Base-by-base conservation (phyloP, 169 alveolate species). In the Plasmodium berghei region DNA sequence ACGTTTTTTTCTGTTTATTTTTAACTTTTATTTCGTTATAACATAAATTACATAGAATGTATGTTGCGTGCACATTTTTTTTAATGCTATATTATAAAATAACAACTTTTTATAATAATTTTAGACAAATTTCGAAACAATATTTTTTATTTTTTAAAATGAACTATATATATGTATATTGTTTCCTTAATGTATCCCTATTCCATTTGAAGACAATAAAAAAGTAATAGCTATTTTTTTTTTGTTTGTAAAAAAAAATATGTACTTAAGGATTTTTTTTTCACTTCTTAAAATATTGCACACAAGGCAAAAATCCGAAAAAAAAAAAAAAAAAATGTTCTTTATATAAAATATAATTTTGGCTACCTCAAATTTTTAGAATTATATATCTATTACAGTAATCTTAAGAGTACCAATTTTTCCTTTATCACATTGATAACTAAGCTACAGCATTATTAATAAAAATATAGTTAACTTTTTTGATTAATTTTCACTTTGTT, bases 1-100 rank as follows among this genome's bases (percentile, higher is more conserved):
- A 14, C 24, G 20, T 14, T 12, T 52, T 52, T 52, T 52, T 72
- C 55, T 20, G 55, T 48, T 72, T 72, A 64, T 49, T n/a, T 34
- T 40, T 14, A 34, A 26, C 63, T 55, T 40, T 28, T 55, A 69
- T 16, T 52, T 12, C 59, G 59, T 16, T 16, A 16, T 12, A 14
- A 16, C 59, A 52, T 52, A 52, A 14, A 40, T 40, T 62, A 62
- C 49, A 62, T 62, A 62, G 22, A 28, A 22, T 22, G 12, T 22
- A 10, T 22, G 26, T 22, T 54, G 54, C 45, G 26, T 8, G 6
- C 9, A 59, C 52, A 72, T 72, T 42, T 14, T 54, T 4, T 10
- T 14, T 12, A 34, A 20, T 22, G 24, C 42, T 72, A 45, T 72
- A 52, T 52, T 52, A 14, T 52, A 14, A 16, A 12, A 16, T 12